Conservation (phyloP, 495 filamentous ascomycete genomes). For the Talaromyces nanjingensis region DNA sequence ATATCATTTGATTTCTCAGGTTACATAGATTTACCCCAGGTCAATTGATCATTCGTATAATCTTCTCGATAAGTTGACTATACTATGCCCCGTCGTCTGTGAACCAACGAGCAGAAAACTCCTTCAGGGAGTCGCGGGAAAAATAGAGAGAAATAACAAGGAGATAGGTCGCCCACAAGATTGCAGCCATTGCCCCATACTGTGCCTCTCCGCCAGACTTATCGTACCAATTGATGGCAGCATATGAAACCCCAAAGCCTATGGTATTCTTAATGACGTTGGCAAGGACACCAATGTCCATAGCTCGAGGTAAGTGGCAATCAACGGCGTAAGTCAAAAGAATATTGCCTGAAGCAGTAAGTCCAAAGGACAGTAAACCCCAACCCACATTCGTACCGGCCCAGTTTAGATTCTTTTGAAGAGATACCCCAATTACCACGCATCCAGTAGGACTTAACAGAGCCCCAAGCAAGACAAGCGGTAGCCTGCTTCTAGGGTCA, state of each 20-base stretch:
- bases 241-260: background rate
- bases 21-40: no score
- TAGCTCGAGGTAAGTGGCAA: background rate
- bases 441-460: background rate
- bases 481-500: background rate
- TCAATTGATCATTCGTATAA: no score
- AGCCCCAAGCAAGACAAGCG: background rate
- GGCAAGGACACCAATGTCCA: background rate
- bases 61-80: no score
- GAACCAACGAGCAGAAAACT: background rate
- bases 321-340: conserved; percentile 1
- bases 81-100: background rate
- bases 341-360: background rate
- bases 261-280: background rate
- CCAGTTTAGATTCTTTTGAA: background rate
- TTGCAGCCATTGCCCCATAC: conserved; percentile 1
- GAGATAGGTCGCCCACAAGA: background rate
- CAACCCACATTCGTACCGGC: background rate
- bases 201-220: background rate
- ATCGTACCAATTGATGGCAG: background rate
- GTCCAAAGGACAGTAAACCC: background rate
- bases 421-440: background rate
- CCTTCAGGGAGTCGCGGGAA: background rate
- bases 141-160: background rate
- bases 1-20: no score